These are phyloP conservation scores for Mycena sp. DNA, from an alignment of 1,284 basidiomycete species.

Conservation along the genomic window DNA sequence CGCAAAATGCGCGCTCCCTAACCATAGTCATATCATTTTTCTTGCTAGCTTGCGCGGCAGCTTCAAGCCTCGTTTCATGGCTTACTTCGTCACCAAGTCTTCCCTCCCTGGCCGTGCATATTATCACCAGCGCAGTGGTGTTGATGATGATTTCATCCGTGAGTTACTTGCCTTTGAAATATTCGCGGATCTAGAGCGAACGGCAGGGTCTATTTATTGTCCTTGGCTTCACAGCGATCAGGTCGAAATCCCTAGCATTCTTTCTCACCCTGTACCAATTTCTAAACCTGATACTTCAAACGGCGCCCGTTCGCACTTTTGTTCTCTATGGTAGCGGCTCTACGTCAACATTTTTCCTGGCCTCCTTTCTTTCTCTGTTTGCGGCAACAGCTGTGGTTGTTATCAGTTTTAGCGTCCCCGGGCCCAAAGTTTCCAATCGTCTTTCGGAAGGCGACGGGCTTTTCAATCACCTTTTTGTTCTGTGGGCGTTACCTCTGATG, in stretches of 20 bases:
- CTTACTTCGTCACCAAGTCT: not conserved
- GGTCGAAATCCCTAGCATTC: slow-evolving; percentile 9
- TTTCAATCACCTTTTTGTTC: slow-evolving; percentile 15
- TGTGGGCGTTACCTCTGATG: slow-evolving; percentile 20
- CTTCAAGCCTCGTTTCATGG: slow-evolving; percentile 13
- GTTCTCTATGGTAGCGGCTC: not conserved
- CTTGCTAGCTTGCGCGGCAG: not conserved
- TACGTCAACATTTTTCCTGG: slow-evolving; percentile 3
- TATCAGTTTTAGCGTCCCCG: slow-evolving; percentile 11
- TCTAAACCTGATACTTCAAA: slow-evolving; percentile 13
- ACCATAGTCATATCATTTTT: not conserved
- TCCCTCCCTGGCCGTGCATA: not conserved
- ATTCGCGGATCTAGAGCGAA: not conserved
- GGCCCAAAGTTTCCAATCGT: not conserved
- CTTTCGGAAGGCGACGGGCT: slow-evolving; percentile 14
- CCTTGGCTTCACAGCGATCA: not conserved
- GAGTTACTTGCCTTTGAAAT: not conserved
- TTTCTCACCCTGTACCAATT: slow-evolving; percentile 12
- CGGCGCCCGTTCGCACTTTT: slow-evolving; percentile 17
- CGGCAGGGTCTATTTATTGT: not conserved
- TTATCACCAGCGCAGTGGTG: slow-evolving; percentile 4
- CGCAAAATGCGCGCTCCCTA: not conserved
- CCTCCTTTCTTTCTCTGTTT: not conserved
- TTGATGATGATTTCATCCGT: slow-evolving; percentile 10
- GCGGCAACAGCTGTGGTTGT: slow-evolving; percentile 5